Base-by-base conservation (phyloP, 1,139 yeast species). In the Pichia sp. region DNA sequence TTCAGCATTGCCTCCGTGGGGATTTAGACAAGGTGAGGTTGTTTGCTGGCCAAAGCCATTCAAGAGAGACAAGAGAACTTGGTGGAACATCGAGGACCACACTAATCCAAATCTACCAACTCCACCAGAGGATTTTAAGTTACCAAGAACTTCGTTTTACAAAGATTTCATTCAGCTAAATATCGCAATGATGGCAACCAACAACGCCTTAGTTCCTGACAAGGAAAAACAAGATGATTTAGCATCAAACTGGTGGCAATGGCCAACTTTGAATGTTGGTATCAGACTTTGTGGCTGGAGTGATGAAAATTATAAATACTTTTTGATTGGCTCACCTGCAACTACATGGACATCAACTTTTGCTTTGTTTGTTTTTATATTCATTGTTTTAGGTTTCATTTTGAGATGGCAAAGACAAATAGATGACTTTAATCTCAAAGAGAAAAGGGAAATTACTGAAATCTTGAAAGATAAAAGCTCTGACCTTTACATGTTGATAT, bases 111-210 rank as follows among this genome's bases (percentile, higher is more conserved):
- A 78, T 31, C 71, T 93, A 54, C 95, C 95, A 41, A 70, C 72
- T 33, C 79, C 93, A 31, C 78, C 84, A 15, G 78, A 64, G 40
- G 79, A 76, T 58, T 85, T 89, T 66, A 72, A 71, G 56, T 71
- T 84, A 55, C 96, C 97, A 54, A 82, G 72, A 60, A 82, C 96
- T 24, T 76, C 74, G 56, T 93, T 93, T 66, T 59, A 86, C 56
- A 79, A 85, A 53, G 97, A 91, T 67, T 93, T 93, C 53, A 69
- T 93, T 51, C 96, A 88, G 65, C 70, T 93, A 55, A 91, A 91
- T 62, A 77, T 88, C 59, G 98, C 97, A 19, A 93, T 91, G 96
- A 88, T 89, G 96, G 96, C 96, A 21, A 85, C 97, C 35, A 93
- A 93, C 68, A 93, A 93, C 57, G 97, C 96, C 4, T 74, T 91